Evolutionary conservation across 306 rosid species (phyloP).

Genomic region (Potentilla sterilis): DNA sequence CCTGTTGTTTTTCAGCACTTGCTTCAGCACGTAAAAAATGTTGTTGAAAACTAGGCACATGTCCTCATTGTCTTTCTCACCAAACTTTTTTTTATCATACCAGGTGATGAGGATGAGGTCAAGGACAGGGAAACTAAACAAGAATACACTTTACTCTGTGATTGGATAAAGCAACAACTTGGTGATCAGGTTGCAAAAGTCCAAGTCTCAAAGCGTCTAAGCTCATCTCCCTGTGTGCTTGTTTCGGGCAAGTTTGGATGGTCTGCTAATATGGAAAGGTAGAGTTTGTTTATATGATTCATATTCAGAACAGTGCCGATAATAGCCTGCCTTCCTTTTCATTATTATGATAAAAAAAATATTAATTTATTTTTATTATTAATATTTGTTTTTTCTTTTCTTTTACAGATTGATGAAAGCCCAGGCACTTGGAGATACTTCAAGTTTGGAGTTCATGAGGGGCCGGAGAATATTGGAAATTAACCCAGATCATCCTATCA

Average conservation of each 20-base stretch:
- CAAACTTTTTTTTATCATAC: conserved; percentile 18
- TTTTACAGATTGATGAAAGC: conserved; percentile 93
- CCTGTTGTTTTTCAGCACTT: background rate
- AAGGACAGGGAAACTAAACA: conserved; percentile 83
- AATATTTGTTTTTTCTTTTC: background rate
- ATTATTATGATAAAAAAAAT: background rate
- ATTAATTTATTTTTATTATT: background rate
- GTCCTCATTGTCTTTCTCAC: background rate
- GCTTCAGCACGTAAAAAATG: background rate
- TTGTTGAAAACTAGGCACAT: background rate
- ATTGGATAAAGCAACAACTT: conserved; percentile 97
- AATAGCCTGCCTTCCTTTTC: background rate
- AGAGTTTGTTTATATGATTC: conserved; percentile 12
- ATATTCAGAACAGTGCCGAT: background rate
- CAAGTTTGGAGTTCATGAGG: conserved; percentile 98
- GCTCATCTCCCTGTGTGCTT: conserved; percentile 99
- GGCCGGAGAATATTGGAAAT: conserved; percentile 97
- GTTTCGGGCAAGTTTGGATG: conserved; percentile 99
- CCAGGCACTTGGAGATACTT: conserved; percentile 90
- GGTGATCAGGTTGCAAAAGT: conserved; percentile 96
- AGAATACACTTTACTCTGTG: conserved; percentile 82
- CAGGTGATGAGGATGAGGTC: conserved; percentile 94
- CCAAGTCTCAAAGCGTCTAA: conserved; percentile 89
- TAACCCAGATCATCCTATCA: conserved; percentile 87
- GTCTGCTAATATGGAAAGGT: conserved; percentile 99